phyloP scores from a whole-genome alignment of 352 stramenopile species.

The Pythium guiyangense region DNA sequence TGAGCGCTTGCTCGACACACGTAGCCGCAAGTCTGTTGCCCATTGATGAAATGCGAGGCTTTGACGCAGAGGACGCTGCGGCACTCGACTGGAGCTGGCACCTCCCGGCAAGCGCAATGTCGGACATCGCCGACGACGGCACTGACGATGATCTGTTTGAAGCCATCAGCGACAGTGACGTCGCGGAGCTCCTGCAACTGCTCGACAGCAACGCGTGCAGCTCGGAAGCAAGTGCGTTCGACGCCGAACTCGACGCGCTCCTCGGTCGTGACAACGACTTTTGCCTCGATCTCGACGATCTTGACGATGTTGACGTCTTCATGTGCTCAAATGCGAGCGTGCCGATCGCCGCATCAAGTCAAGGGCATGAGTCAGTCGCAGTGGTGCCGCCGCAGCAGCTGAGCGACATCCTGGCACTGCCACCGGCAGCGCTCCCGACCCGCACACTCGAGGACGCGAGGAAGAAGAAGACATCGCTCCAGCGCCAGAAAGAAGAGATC shows the following conservation, averaged over 20 bases:
- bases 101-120: background rate
- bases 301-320: background rate
- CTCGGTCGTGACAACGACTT: background rate
- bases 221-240: background rate
- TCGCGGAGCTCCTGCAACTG: constrained; percentile 1
- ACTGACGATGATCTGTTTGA: constrained; percentile 17
- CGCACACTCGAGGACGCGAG: background rate
- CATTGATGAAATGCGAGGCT: background rate
- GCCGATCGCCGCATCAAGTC: background rate
- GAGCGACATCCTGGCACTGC: background rate
- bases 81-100: background rate
- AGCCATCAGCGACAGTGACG: constrained; percentile 10
- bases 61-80: no score
- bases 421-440: background rate
- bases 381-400: background rate
- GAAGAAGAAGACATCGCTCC: constrained; percentile 9
- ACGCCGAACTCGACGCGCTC: constrained; percentile 2
- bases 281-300: background rate
- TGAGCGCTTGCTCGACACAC: background rate
- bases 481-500: constrained; percentile 8
- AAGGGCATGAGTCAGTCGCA: background rate
- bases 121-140: background rate
- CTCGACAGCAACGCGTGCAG: background rate
- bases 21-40: background rate
- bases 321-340: background rate